Evolutionary conservation across 2,329 filamentous ascomycete genomes (phyloP), one percentile per base, ranked within the genome.

Genomic region (Fusarium nanum): DNA sequence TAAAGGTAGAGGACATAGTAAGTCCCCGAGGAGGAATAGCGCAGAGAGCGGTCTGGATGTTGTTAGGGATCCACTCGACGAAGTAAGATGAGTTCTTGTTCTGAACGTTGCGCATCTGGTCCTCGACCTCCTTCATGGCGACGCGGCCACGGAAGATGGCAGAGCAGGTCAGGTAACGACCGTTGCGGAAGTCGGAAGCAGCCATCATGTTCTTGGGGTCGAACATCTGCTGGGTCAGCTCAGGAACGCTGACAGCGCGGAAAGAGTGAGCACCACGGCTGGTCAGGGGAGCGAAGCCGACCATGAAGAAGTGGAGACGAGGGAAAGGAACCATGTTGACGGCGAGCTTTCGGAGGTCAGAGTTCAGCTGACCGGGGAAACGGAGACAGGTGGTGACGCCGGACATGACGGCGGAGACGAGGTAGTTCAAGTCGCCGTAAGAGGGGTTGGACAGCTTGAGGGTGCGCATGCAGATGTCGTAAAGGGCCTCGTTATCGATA

Each of bases 191-290:
- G 88, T 99, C 96, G 72, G 94, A 97, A 74, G 96, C 96, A 86
- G 96, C 96, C 96, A 99, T 99, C 95, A 99, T 99, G 92, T 99
- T 99, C 94, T 98, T 99, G 80, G 96, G 95, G 88, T 99, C 96
- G 88, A 97, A 99, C 94, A 99, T 98, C 86, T 99, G 96, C 88
- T 99, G 96, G 79, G 96, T 98, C 83, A 99, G 90, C 89, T 99
- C 96, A 63, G 96, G 95, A 69, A 99, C 96, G 80, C 92, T 94
- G 83, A 98, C 92, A 75, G 96, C 95, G 81, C 96, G 96, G 95
- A 98, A 99, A 77, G 93, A 93, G 89, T 97, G 85, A 75, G 95
- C 92, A 78, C 85, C 85, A 73, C 85, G 85, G 84, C 93, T 97
- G 83, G 96, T 99, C 80, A 99, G 90, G 81, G 96, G 96, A 84